Evolutionary conservation across 2,329 filamentous ascomycete genomes (phyloP), one percentile per base, ranked within the genome.

Genomic region (Cyphellophora attinorum): DNA sequence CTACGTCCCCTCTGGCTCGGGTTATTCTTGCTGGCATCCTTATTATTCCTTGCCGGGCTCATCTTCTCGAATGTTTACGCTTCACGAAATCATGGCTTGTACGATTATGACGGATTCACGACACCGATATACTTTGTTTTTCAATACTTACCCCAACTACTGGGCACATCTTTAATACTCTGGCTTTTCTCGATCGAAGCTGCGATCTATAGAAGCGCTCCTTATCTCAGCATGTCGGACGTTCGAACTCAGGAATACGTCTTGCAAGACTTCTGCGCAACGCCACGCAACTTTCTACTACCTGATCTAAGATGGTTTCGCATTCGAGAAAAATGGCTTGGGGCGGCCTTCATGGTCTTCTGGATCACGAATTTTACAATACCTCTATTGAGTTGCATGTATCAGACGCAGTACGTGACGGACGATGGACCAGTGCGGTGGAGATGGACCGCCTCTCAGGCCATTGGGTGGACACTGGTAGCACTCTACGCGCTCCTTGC

Each of bases 321-420:
- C 6, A 71, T 77, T 11, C 81, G 82, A 2, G 75, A 83, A 17
- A 71, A 74, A 50, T 62, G 80, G 10, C 64, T 89, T 21, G 79
- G 80, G 45, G 52, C 76, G 19, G 79, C 76, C 34, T 74, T 78
- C 35, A 51, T 82, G 19, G 64, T 78, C 3, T 77, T 85, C 17
- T 95, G 86, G 85, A 60, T 91, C 14, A 70, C 77, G 17, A 74
- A 83, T 46, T 82, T 91, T 49, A 81, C 82, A 5, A 72, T 95
- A 25, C 89, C 88, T 2, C 70, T 96, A 12, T 74, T 88, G 42
- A 85, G 82, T 53, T 76, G 79, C 42, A 64, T 83, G 18, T 95
- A 89, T 57, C 75, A 78, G 41, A 71, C 74, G 13, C 71, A 74
- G 44, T 74, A 65, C 50, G 78, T 78, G 5, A 70, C 74, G 27